A percentile compares a stretch with the other conserved stretches of the same genome.
Evolutionary conservation across 2,329 filamentous ascomycete genomes (phyloP).

Genomic region (Trichophaea hybrida): DNA sequence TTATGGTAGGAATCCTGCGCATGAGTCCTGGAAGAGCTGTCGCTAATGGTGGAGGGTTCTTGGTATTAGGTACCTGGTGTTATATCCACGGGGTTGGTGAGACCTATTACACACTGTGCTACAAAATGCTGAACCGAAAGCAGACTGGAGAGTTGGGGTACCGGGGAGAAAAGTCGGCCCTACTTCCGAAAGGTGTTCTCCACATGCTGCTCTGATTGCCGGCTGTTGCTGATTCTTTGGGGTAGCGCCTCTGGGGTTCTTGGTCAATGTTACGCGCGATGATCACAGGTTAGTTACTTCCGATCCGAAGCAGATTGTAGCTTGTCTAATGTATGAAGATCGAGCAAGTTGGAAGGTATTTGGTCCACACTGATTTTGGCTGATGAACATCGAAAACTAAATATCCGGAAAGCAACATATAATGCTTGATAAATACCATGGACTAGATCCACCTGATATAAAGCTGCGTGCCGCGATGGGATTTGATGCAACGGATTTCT

Average conservation of each 20-base stretch:
- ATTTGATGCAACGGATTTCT: conserved; percentile 95
- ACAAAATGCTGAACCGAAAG: background rate
- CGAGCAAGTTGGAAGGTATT: conserved; percentile 75
- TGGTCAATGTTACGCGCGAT: conserved; percentile 98
- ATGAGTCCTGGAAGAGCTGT: background rate
- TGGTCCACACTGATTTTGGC: background rate
- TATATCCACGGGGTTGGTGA: conserved; percentile 60
- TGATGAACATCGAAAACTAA: conserved; percentile 3
- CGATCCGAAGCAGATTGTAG: background rate
- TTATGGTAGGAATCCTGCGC: conserved; percentile 45
- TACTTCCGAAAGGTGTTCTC: conserved; percentile 62
- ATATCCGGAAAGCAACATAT: conserved; percentile 51
- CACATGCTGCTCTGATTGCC: background rate
- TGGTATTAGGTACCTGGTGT: conserved; percentile 58
- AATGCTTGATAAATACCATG: conserved; percentile 86
- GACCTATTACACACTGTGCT: background rate
- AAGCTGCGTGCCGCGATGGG: conserved; percentile 64
- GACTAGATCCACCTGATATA: conserved; percentile 72
- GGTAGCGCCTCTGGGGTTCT: conserved; percentile 69
- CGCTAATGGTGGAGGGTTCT: background rate
- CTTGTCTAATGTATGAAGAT: conserved; percentile 1
- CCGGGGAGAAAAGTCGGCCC: conserved; percentile 63
- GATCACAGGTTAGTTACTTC: conserved; percentile 49
- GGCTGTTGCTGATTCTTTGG: background rate
- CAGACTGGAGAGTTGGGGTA: conserved; percentile 87